These are phyloP conservation scores for Boletus subparvulus DNA, from an alignment of 768 basidiomycete species.

Conservation along the genomic window DNA sequence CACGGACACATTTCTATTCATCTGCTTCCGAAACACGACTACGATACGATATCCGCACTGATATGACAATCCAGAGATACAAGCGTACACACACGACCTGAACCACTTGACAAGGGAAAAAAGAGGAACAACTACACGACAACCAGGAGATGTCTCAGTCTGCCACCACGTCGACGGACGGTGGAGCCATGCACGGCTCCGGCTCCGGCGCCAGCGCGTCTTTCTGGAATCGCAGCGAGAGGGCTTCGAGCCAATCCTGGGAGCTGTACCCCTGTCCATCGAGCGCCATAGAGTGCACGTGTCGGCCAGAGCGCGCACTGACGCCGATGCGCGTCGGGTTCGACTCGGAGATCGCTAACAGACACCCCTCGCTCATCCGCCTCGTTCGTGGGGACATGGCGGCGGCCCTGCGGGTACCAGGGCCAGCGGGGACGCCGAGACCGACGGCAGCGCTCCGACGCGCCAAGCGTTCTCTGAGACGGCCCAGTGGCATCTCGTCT, in stretches of 20 bases:
- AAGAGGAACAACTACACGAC: not conserved
- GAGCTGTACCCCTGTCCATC: not conserved
- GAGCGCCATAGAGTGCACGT: slow-evolving; percentile 5
- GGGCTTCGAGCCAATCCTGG: slow-evolving; percentile 22
- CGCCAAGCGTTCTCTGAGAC: slow-evolving; percentile 10
- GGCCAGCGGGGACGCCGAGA: not conserved
- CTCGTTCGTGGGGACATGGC: slow-evolving; percentile 1
- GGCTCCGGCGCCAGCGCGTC: not conserved
- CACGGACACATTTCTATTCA: not conserved
- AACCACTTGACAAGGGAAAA: not conserved
- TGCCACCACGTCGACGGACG: not conserved
- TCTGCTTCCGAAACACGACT: not conserved
- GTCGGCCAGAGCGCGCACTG: not conserved
- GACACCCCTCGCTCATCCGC: slow-evolving; percentile 23
- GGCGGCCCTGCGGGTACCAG: not conserved
- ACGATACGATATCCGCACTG: not conserved
- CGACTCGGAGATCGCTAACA: slow-evolving; percentile 11
- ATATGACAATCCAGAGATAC: not conserved
- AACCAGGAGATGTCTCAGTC: not conserved
- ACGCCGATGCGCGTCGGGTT: slow-evolving; percentile 20
- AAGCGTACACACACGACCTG: not conserved
- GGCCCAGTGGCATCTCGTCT: slow-evolving; percentile 17
- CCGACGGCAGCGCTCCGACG: not conserved
- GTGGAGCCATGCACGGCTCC: no score
- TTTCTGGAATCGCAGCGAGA: slow-evolving; percentile 11